phyloP scores from a whole-genome alignment of 805 yeast genomes.

The Myxozyma kluyveri region DNA sequence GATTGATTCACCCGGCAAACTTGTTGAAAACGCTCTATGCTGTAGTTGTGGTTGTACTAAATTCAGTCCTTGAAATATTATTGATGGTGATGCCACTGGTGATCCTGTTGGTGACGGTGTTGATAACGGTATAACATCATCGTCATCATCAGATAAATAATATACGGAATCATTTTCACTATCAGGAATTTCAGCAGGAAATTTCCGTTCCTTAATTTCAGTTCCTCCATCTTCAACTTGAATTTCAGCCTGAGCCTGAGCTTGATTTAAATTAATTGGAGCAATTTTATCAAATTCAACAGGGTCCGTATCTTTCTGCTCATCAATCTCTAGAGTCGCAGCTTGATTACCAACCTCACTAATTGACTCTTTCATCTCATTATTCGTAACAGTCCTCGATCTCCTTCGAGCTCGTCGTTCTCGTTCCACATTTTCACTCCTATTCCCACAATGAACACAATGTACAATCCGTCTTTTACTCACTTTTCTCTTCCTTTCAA shows the following conservation, averaged over 20 bases:
- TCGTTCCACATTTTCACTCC: no score
- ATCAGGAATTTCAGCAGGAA: constrained; percentile 5
- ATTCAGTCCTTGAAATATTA: not conserved
- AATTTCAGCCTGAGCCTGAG: not conserved
- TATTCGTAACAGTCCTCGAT: no score
- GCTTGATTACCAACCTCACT: not conserved
- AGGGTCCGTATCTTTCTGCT: not conserved
- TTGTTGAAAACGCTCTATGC: not conserved
- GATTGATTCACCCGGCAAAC: not conserved
- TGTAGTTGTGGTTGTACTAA: not conserved
- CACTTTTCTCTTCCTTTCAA: no score
- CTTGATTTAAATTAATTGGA: not conserved
- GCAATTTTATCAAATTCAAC: not conserved
- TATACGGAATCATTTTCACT: constrained; percentile 9
- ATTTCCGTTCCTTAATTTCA: no score
- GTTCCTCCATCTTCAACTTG: not conserved
- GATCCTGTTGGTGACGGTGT: not conserved
- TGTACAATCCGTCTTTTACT: no score
- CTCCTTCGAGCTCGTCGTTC: no score
- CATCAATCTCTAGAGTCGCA: not conserved
- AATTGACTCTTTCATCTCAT: not conserved
- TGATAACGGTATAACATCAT: not conserved
- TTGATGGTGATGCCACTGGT: not conserved
- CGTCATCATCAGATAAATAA: not conserved
- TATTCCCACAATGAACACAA: no score